Conservation (phyloP, 768 basidiomycete genomes). For the Crucibulum laeve region DNA sequence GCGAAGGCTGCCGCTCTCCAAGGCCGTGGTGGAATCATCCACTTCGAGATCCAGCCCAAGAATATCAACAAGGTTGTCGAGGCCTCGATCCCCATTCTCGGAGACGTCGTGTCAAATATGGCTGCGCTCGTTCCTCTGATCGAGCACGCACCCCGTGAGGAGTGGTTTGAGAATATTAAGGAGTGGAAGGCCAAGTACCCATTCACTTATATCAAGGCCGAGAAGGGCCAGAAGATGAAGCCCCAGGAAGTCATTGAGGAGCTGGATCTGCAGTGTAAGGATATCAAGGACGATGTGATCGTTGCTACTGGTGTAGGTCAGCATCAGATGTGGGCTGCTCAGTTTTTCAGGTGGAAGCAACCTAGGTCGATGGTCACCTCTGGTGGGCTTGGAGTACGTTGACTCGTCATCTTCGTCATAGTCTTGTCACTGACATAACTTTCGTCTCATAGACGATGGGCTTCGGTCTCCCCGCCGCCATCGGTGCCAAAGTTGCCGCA, state of each 20-base stretch:
- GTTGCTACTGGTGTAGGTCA: conserved; percentile 96
- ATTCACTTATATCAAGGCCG: conserved; percentile 77
- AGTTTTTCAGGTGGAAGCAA: conserved; percentile 86
- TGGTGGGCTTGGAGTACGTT: conserved; percentile 87
- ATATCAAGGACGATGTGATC: conserved; percentile 83
- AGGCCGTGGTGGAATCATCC: conserved; percentile 94
- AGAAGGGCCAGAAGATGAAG: conserved; percentile 72
- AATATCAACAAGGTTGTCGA: conserved; percentile 99
- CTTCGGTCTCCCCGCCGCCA: conserved; percentile 90
- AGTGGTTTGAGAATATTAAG: conserved; percentile 84
- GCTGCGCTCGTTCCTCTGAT: conserved; percentile 80
- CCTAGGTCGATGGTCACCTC: conserved; percentile 89
- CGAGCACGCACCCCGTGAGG: conserved; percentile 51
- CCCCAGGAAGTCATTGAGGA: conserved; percentile 97
- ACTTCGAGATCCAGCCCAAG: conserved; percentile 98
- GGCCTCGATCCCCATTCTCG: conserved; percentile 89
- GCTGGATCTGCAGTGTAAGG: conserved; percentile 73
- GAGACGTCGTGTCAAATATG: conserved; percentile 87
- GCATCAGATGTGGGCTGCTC: conserved; percentile 99
- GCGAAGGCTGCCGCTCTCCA: conserved; percentile 80
- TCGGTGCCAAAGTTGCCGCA: conserved; percentile 95
- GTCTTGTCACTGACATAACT: no score
- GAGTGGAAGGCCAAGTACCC: conserved; percentile 86
- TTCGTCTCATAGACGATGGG: no score
- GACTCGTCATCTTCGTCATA: conserved; percentile 21